These are phyloP conservation scores for Cyberlindnera mycetangii DNA, from an alignment of 805 yeast species.

Conservation along the genomic window DNA sequence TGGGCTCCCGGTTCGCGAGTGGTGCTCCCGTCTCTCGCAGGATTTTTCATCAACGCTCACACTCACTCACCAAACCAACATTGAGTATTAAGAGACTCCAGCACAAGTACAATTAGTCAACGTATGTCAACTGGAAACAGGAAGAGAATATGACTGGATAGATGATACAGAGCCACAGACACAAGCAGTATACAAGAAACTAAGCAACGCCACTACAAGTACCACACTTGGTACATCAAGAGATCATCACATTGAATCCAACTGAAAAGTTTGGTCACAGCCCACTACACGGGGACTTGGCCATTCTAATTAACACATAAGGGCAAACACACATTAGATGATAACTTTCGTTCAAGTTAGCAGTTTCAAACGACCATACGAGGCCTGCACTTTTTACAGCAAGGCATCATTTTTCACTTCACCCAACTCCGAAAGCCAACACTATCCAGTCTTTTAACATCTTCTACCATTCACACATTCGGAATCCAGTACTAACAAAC, in stretches of 20 bases:
- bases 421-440: too few species aligned
- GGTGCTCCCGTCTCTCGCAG: slow-evolving; percentile 2
- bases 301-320: too few species aligned
- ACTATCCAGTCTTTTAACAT: not conserved
- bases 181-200: not conserved
- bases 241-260: not conserved
- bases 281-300: not conserved
- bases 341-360: too few species aligned
- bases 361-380: too few species aligned
- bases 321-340: too few species aligned
- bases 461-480: not conserved
- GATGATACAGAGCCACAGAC: not conserved
- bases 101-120: slow-evolving; percentile 6
- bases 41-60: slow-evolving; percentile 9
- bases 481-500: slow-evolving; percentile 22
- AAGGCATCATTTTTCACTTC: not conserved
- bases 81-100: not conserved
- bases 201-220: too few species aligned
- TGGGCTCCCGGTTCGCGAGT: not conserved
- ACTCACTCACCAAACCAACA: slow-evolving; percentile 1
- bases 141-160: not conserved
- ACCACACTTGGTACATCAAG: not conserved
- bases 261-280: not conserved
- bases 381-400: not conserved
- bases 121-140: slow-evolving; percentile 7